Evolutionary conservation across 306 rosid species (phyloP), one percentile per base, ranked within the genome.

Genomic region (Gillenia trifoliata): DNA sequence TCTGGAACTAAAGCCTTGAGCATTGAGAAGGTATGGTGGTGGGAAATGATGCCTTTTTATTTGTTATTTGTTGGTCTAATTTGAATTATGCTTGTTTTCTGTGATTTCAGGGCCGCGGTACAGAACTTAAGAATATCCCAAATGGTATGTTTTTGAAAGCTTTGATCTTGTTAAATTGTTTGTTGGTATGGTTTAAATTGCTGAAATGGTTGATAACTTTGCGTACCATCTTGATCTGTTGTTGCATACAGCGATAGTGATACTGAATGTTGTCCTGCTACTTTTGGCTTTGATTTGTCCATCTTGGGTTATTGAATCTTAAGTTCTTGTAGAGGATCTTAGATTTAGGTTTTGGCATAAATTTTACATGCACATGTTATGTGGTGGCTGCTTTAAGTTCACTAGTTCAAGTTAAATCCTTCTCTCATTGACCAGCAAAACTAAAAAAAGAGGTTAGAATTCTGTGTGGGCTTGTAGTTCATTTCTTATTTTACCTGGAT

Each of bases 121-220:
- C 89, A 1, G 96, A 85, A 72, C 96, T 95, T 36, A 92, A 88
- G 85, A 97, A 89, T 55, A 95, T 95, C 50, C 99, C 99, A 2
- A 95, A 92, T 12, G 99, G 99, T 95, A 79, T 40, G 87, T 74
- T 60, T 26, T 55, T 0, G 1, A 28, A 10, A 56, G 30, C 30
- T 62, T 28, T 28, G 26, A 8, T 47, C 7, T 30, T 65, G 43
- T 29, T 60, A 13, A 11, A 29, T 49, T 13, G 65, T 59, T 67
- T 70, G 7, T 47, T 41, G 47, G 31, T 34, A 34, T 13, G n/a
- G 10, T 69, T 15, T 5, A 29, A 29, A 31, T 50, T 49, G 74
- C 61, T 68, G 20, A 1, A 50, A 54, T 34, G 3, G 34, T 19
- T 68, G 40, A 19, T 50, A 55, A n/a, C n/a, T 13, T 59, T 26